Evolutionary conservation across 2,329 filamentous ascomycete genomes (phyloP), one percentile per base, ranked within the genome.

Genomic region (Colletotrichum sidae): DNA sequence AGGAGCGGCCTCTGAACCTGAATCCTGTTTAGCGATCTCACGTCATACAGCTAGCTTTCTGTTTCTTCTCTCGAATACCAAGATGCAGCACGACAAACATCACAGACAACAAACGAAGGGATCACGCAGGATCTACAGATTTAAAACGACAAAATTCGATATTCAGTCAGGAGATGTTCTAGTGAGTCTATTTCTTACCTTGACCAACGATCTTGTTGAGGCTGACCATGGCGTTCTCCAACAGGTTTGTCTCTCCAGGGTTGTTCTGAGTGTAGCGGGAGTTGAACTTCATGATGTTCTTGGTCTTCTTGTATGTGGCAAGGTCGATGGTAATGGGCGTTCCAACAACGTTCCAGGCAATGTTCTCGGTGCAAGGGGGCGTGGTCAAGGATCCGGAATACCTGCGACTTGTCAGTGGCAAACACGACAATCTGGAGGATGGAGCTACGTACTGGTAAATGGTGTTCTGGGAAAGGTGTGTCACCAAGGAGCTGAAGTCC

Each of bases 381-480:
- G 87, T 89, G 47, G 88, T 90, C 50, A 90, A 78, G n/a, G 85
- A 88, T 15, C 88, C 88, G 8, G 75, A 74, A 78, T 90, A 90
- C 17, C 75, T 79, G 2, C 12, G 2, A 8, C 10, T 17, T 8
- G 35, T 62, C 38, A 65, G 50, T n/a, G 25, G 25, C 25, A 25
- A 25, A 33, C 2, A 4, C 8, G 4, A 8, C 5, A 8, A 3
- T 25, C 1, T 39, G 6, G 11, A 34, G 13, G 33, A 6, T 25
- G 12, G 4, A n/a, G 42, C 4, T 37, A 69, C 73, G 37, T 69
- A 80, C 64, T 80, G 79, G 70, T 79, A 82, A 59, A 85, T 74
- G 5, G 76, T 77, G 9, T 71, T 71, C 39, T 78, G 75, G 2
- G 74, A 58, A 50, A 85, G 71, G 49, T 77, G 73, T 6, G 68